Conservation (phyloP, 75 land plant species). For the Pseudotsuga menziesii region DNA sequence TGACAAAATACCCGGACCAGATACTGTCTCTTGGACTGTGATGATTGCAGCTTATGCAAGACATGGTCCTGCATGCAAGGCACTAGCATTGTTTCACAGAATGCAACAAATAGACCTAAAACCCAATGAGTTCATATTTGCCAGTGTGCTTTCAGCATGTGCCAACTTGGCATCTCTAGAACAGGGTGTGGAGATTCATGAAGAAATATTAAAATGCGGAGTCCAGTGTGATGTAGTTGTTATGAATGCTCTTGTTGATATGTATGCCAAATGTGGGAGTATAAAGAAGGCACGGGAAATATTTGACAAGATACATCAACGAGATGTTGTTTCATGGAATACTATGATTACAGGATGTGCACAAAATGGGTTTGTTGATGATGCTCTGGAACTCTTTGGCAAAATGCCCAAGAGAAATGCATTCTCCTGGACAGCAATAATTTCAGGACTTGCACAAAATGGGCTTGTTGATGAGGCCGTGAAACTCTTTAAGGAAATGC, state of each 20-base stretch:
- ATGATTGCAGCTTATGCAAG: conserved; percentile 30
- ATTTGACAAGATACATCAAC: conserved; percentile 18
- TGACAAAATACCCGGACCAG: conserved; percentile 1
- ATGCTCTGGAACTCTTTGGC: conserved; percentile 11
- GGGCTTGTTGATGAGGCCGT: conserved; percentile 25
- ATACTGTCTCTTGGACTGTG: conserved; percentile 32
- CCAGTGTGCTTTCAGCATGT: conserved; percentile 32
- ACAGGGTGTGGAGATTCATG: conserved; percentile 46
- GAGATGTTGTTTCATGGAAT: conserved; percentile 28
- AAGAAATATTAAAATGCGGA: conserved; percentile 35
- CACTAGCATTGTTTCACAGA: conserved; percentile 18
- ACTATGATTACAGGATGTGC: conserved; percentile 16
- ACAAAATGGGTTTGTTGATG: conserved; percentile 1
- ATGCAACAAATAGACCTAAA: conserved; percentile 25
- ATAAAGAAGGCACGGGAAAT: conserved; percentile 15
- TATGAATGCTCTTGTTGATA: conserved; percentile 43
- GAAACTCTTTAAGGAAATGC: conserved; percentile 31
- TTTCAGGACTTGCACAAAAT: conserved; percentile 30
- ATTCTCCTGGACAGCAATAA: conserved; percentile 46
- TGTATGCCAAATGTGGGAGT: conserved; percentile 37
- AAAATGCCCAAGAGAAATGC: conserved; percentile 11
- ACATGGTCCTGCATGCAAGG: conserved; percentile 22
- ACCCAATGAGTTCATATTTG: conserved; percentile 41
- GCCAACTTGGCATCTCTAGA: conserved; percentile 31
- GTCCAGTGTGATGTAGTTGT: conserved; percentile 33